Percentiles rank a stretch among this genome's conserved stretches.
Conservation (phyloP, 163 green algal genomes). For the Scenedesmus sp. region DNA sequence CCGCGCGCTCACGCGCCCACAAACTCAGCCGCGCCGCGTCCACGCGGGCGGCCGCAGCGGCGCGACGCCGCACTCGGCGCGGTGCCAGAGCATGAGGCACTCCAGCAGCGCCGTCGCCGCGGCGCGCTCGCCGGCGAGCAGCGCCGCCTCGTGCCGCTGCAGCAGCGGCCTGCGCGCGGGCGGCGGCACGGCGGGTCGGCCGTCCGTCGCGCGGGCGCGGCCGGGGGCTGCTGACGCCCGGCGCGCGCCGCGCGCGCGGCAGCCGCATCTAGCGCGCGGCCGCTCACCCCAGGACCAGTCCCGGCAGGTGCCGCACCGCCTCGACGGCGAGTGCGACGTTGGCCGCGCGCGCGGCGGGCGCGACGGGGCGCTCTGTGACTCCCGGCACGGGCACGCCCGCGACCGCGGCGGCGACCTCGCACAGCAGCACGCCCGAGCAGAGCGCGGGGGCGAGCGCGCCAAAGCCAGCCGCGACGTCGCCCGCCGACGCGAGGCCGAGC, state of each 20-base stretch:
- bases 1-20: no score
- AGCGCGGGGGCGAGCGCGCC: not conserved
- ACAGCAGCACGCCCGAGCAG: conserved; percentile 29
- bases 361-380: conserved; percentile 11
- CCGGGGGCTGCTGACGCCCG: no score
- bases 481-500: conserved; percentile 12
- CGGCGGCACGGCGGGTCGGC: no score
- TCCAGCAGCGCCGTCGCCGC: conserved; percentile 34
- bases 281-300: not conserved
- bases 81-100: conserved; percentile 12
- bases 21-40: no score
- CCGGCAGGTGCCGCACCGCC: conserved; percentile 26
- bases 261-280: not conserved
- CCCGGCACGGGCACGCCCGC: conserved; percentile 11
- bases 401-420: conserved; percentile 26
- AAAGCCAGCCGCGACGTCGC: conserved; percentile 24
- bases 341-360: not conserved
- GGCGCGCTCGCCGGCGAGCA: conserved; percentile 14
- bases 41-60: conserved; percentile 8
- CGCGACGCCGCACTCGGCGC: not conserved
- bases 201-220: no score
- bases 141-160: conserved; percentile 22
- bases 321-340: conserved; percentile 17
- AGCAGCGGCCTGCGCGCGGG: conserved; percentile 19
- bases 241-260: no score